Conservation (phyloP, 2,329 filamentous ascomycete species). For the Monilinia fructicola region DNA sequence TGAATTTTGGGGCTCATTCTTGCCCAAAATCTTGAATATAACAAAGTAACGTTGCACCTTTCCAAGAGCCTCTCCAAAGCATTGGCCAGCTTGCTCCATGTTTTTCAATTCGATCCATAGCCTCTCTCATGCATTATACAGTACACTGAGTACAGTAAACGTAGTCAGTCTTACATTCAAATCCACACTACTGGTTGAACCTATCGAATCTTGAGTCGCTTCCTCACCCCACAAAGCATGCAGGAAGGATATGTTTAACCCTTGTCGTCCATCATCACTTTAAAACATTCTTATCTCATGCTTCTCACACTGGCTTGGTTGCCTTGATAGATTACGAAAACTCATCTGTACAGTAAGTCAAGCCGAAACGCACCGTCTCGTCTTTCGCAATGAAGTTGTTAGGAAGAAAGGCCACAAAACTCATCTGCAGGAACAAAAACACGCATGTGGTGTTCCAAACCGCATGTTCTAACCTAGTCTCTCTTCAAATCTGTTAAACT, state of each 20-base stretch:
- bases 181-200: neutral
- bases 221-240: neutral
- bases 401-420: neutral
- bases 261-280: neutral
- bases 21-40: neutral
- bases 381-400: neutral
- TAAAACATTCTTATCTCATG: neutral
- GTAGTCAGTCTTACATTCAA: no score
- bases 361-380: constrained; percentile 4
- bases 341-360: neutral
- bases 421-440: neutral
- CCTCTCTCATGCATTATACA: neutral
- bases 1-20: constrained; percentile 2
- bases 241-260: constrained; percentile 3
- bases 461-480: neutral
- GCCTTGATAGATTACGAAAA: neutral
- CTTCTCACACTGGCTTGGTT: neutral
- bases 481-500: neutral
- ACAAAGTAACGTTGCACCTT: neutral
- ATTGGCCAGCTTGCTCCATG: neutral
- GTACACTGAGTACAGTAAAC: no score
- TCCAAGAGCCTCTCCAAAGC: neutral
- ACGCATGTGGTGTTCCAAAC: neutral
- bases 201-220: constrained; percentile 2
- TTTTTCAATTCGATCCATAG: constrained; percentile 1